Evolutionary conservation across 2,329 filamentous ascomycete species (phyloP), one percentile per base, ranked within the genome.

Genomic region (Penicillium verrucosum): DNA sequence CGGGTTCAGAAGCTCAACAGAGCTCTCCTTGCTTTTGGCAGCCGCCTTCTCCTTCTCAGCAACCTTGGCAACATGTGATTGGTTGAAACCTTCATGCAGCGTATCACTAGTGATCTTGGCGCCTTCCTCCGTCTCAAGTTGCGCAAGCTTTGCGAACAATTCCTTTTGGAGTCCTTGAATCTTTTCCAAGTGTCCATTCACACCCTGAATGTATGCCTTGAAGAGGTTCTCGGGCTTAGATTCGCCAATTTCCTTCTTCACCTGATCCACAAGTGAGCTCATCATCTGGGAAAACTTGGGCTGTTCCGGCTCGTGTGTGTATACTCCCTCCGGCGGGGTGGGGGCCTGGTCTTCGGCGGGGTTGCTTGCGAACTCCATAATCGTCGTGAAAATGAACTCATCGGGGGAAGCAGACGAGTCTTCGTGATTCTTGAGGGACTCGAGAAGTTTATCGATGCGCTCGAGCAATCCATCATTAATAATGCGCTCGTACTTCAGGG

Each of bases 241-340:
- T 70, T 92, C 89, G 54, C 92, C 89, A 36, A 96, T 81, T 49
- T 89, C 85, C 63, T 90, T 86, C 75, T 96, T 97, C 41, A 97
- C 92, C 75, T 96, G 89, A 68, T 99, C 94, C 21, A 97, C 83
- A 67, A 99, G 76, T n/a, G 88, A 86, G n/a, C 90, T 90, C 89
- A 99, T 92, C 94, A 99, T 99, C 80, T 95, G 91, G 38, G 91
- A 94, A 71, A 96, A 99, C 14, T 87, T 89, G 0, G 90, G 90
- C 66, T 90, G 85, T 68, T 87, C 86, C 72, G 89, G 84, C 65
- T 88, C 86, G 53, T 90, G 82, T 41, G 82, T 81, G 70, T 95
- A 88, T 29, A 97, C 88, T 45, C 90, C 92, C 63, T 87, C 87
- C 1, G 92, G 92, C 25, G 89, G 81, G 48, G 84, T 81, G 9